phyloP scores from a whole-genome alignment of 2,329 filamentous ascomycete species.

The Talaromyces sp. region DNA sequence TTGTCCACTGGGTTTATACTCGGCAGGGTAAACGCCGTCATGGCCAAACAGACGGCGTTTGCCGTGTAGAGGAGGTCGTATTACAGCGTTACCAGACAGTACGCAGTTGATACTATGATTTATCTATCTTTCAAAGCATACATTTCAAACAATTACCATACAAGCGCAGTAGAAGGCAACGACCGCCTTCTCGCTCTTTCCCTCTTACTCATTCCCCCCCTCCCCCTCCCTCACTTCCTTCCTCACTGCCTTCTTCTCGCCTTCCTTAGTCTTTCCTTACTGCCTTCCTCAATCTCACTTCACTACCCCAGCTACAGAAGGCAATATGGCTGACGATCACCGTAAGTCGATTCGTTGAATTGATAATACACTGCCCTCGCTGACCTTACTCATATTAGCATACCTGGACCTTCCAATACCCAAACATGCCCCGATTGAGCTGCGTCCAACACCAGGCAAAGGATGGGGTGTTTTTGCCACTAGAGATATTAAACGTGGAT shows the following conservation, averaged over 20 bases:
- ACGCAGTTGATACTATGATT: neutral
- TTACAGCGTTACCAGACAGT: neutral
- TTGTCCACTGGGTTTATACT: neutral
- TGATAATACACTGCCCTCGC: neutral
- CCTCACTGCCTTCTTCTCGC: neutral
- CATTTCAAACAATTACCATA: neutral
- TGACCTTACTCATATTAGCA: conserved; percentile 9
- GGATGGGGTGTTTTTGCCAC: conserved; percentile 16
- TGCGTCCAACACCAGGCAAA: conserved; percentile 15
- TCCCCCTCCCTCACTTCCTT: neutral
- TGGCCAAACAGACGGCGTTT: neutral
- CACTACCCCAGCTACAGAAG: neutral
- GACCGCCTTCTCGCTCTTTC: neutral
- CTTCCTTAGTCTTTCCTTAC: neutral
- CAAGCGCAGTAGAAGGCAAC: neutral
- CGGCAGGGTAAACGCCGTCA: neutral
- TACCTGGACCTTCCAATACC: conserved; percentile 19
- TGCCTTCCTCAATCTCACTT: neutral
- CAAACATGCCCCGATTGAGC: conserved; percentile 18
- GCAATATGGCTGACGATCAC: neutral
- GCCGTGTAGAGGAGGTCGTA: neutral
- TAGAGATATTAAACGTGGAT: conserved; percentile 4
- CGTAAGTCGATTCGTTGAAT: neutral
- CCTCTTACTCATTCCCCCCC: neutral
- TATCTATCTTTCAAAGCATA: neutral